Evolutionary conservation across 371 early-diverging fungal species (phyloP).

Genomic region (Rhizopus delemar): DNA sequence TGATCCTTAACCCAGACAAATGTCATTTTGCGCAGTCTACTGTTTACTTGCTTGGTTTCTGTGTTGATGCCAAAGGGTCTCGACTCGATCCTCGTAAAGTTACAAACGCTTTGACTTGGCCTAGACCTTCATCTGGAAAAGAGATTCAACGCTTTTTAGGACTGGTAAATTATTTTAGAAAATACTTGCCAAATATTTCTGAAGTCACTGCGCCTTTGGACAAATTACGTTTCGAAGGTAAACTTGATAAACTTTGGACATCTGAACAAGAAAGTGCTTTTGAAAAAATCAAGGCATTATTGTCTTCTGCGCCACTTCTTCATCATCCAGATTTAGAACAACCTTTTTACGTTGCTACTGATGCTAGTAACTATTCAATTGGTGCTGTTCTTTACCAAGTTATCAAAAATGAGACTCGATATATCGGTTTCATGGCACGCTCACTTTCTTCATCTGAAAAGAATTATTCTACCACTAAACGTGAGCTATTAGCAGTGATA

Average conservation of each 20-base stretch:
- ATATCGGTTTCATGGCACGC: conserved; percentile 8
- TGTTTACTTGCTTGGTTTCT: conserved; percentile 20
- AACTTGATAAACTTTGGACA: background rate
- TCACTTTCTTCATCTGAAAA: background rate
- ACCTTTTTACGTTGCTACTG: conserved; percentile 31
- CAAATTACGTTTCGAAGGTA: conserved; percentile 12
- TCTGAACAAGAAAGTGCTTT: background rate
- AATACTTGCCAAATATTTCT: conserved; percentile 13
- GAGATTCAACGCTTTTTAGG: conserved; percentile 22
- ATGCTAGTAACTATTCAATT: conserved; percentile 36
- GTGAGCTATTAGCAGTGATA: conserved; percentile 6
- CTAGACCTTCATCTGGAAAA: conserved; percentile 14
- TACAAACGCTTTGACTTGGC: conserved; percentile 22
- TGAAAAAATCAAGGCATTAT: too few relatives aligned
- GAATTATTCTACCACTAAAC: background rate
- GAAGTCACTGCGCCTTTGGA: conserved; percentile 23
- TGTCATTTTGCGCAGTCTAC: conserved; percentile 6
- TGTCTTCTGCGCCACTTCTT: too few relatives aligned
- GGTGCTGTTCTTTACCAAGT: conserved; percentile 24
- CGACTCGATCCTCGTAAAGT: conserved; percentile 15
- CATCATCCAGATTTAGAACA: too few relatives aligned
- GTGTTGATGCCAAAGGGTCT: conserved; percentile 13
- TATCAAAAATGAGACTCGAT: background rate
- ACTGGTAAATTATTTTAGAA: conserved; percentile 26
- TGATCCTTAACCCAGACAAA: conserved; percentile 25